Evolutionary conservation across 768 basidiomycete species (phyloP).

Genomic region (Collybiopsis confluens): DNA sequence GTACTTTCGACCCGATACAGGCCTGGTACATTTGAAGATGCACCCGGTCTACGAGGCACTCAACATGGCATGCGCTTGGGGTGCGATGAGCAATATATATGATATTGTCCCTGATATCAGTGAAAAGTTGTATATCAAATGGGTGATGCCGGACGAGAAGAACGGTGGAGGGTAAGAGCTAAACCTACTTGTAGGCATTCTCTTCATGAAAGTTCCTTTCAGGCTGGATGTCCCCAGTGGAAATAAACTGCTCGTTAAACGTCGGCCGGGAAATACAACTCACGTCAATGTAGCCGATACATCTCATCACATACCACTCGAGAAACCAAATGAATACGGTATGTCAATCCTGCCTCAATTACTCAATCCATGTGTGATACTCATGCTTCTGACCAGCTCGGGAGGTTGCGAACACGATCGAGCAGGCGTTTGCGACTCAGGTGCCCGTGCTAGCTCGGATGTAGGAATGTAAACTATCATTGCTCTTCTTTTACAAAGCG

Average conservation of each 20-base stretch:
- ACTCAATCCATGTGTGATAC: too few relatives aligned
- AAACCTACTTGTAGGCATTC: background rate
- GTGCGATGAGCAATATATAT: conserved; percentile 34
- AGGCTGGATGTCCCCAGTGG: conserved; percentile 18
- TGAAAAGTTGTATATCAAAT: conserved; percentile 45
- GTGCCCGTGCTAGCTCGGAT: too few relatives aligned
- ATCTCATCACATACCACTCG: conserved; percentile 45
- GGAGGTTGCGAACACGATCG: too few relatives aligned
- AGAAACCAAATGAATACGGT: conserved; percentile 32
- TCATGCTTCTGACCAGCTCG: too few relatives aligned
- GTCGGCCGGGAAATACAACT: conserved; percentile 34
- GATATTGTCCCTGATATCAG: conserved; percentile 39
- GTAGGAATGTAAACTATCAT: too few relatives aligned
- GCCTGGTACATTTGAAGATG: conserved; percentile 58
- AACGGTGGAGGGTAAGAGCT: background rate
- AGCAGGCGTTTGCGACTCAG: too few relatives aligned
- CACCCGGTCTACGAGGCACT: conserved; percentile 60
- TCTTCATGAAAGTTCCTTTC: background rate
- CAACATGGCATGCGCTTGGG: conserved; percentile 47
- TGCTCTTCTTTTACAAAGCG: too few relatives aligned
- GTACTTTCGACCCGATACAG: conserved; percentile 25
- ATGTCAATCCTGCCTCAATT: too few relatives aligned
- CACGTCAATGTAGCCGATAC: conserved; percentile 33
- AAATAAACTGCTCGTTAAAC: conserved; percentile 36
- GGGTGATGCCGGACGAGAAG: conserved; percentile 46